Evolutionary conservation across 768 basidiomycete genomes (phyloP).

Genomic region (Boletus subcaerulescens): DNA sequence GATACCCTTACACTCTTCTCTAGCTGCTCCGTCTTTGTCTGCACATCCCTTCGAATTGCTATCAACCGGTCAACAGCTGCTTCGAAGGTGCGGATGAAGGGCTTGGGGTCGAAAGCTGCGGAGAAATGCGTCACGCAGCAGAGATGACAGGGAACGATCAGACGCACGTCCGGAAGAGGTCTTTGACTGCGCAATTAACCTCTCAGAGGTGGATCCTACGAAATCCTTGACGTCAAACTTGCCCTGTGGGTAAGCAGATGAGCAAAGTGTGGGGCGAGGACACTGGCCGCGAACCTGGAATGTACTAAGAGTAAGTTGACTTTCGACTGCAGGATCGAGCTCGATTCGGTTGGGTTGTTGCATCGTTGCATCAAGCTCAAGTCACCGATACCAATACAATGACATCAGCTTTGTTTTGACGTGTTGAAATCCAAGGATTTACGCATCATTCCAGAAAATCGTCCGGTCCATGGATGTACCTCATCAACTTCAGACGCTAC

Average conservation of each 20-base stretch:
- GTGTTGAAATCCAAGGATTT: slow-evolving; percentile 27
- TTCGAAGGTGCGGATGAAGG: slow-evolving; percentile 91
- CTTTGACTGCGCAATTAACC: slow-evolving; percentile 82
- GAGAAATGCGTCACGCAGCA: slow-evolving; percentile 7
- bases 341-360: slow-evolving; percentile 24
- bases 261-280: slow-evolving; percentile 2
- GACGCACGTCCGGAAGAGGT: slow-evolving; percentile 76
- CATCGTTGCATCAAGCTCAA: slow-evolving; percentile 16
- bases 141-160: slow-evolving; percentile 8
- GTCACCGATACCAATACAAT: not conserved
- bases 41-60: slow-evolving; percentile 83
- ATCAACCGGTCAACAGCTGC: slow-evolving; percentile 87
- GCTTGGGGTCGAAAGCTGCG: slow-evolving; percentile 89
- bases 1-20: slow-evolving; percentile 87
- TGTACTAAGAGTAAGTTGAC: slow-evolving; percentile 48
- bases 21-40: slow-evolving; percentile 85
- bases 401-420: slow-evolving; percentile 24
- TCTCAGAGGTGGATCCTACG: slow-evolving; percentile 81
- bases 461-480: slow-evolving; percentile 39
- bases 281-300: slow-evolving; percentile 46
- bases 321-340: slow-evolving; percentile 53
- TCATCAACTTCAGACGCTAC: slow-evolving; percentile 58
- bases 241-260: slow-evolving; percentile 44
- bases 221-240: slow-evolving; percentile 94
- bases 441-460: not conserved